A percentile compares a stretch with the other conserved stretches of the same genome.
Evolutionary conservation across 1,284 basidiomycete species (phyloP).

Genomic region (Pholiota adiposa): DNA sequence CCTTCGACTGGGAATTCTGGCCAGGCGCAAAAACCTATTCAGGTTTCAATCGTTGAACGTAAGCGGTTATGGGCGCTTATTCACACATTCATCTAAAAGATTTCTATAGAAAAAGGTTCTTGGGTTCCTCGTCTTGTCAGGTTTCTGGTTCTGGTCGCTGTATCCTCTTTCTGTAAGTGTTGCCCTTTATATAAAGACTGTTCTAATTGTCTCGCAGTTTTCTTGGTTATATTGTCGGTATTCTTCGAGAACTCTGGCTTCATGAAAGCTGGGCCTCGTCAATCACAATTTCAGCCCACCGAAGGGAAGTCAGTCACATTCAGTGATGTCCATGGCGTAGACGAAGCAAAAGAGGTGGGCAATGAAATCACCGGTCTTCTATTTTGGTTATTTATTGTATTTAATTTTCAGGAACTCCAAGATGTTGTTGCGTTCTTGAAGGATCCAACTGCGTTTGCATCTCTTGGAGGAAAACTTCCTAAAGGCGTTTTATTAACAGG

Average conservation of each 20-base stretch:
- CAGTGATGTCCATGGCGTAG: constrained; percentile 92
- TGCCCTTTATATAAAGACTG: background rate
- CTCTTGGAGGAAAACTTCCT: constrained; percentile 89
- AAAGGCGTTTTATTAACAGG: constrained; percentile 92
- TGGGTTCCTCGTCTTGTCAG: constrained; percentile 66
- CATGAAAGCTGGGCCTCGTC: constrained; percentile 83
- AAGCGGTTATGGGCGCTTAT: constrained; percentile 32
- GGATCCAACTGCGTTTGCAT: constrained; percentile 87
- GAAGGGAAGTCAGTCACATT: constrained; percentile 86
- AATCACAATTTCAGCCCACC: constrained; percentile 76
- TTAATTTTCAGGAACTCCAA: constrained; percentile 73
- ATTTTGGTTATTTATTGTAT: constrained; percentile 1
- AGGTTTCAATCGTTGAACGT: constrained; percentile 83
- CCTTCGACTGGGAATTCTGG: constrained; percentile 48
- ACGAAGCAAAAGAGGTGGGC: constrained; percentile 86
- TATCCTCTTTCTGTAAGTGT: constrained; percentile 57
- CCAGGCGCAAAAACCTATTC: constrained; percentile 56
- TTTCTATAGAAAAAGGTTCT: constrained; percentile 62
- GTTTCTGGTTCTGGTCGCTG: constrained; percentile 56
- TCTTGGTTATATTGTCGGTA: constrained; percentile 84
- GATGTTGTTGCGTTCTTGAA: constrained; percentile 94
- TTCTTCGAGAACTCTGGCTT: constrained; percentile 92
- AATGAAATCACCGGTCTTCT: no score
- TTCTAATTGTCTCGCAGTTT: constrained; percentile 46
- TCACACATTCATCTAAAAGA: background rate